Evolutionary conservation across 2,329 filamentous ascomycete species (phyloP), one percentile per base, ranked within the genome.

Genomic region (Cercospora sp.): DNA sequence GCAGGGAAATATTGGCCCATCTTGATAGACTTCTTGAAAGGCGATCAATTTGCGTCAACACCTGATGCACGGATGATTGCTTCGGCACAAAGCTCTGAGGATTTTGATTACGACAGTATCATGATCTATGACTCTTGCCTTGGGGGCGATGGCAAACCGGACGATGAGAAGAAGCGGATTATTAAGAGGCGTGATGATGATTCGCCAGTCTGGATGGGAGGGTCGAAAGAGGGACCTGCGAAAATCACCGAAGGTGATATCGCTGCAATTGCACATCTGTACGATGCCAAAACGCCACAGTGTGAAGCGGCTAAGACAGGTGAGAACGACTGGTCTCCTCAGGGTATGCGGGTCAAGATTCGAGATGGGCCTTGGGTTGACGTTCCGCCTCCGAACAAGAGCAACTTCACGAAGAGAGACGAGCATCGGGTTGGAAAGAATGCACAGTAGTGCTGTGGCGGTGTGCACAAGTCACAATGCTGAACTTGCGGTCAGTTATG

Each of bases 91-190:
- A 40, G 16, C 37, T 65, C 63, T 53, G 34, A 4, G 9, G 63
- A 58, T 10, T 65, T 65, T 32, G 63, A 65, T n/a, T 65, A 40
- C 49, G 13, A 65, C 9, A 65, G 63, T 3, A 65, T 65, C 32
- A 65, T 65, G 63, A 65, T 65, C 51, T 65, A 58, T n/a, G 63
- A 58, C 3, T 65, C 21, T 7, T 28, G 32, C 49, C 6, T 18
- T 9, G 32, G 28, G 12, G 32, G 32, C 4, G n/a, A 7, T 26
- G 62, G 32, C 13, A 28, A 28, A 10, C 28, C 45, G 7, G 34
- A 40, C 7, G 45, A 55, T 6, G 21, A 26, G 4, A n/a, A 65
- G 21, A 30, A n/a, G 1, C 32, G 28, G 28, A 53, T 58, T 13
- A 3, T 65, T 1, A 43, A 21, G 53, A 18, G 58, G n/a, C 45